Evolutionary conservation across 2,329 filamentous ascomycete species (phyloP).

Genomic region (Aspergillus jensenii): DNA sequence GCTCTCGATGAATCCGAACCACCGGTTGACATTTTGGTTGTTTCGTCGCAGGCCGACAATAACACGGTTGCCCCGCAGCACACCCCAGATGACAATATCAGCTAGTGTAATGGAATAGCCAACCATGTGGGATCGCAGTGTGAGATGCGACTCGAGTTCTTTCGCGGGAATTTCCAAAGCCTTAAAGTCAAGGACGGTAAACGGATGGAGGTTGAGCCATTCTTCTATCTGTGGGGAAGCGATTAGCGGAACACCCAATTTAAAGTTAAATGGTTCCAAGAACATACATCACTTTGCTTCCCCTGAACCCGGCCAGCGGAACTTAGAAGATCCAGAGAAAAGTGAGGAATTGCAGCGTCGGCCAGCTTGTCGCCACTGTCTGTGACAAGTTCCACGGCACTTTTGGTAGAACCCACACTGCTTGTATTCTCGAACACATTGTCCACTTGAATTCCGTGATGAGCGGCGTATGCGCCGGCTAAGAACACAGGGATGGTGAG

Average conservation of each 20-base stretch:
- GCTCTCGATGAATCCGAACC: constrained; percentile 79
- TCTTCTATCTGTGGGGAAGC: constrained; percentile 28
- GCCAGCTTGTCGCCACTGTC: background rate
- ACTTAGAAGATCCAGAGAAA: background rate
- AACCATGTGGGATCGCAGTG: constrained; percentile 79
- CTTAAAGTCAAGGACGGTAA: constrained; percentile 72
- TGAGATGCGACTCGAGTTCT: constrained; percentile 82
- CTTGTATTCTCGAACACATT: background rate
- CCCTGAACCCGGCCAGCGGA: background rate
- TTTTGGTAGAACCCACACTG: background rate
- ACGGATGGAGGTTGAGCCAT: constrained; percentile 54
- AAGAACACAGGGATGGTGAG: background rate
- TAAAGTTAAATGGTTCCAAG: background rate
- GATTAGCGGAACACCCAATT: background rate
- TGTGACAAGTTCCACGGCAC: background rate
- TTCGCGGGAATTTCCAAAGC: constrained; percentile 60
- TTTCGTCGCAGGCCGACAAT: constrained; percentile 76
- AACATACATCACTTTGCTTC: background rate
- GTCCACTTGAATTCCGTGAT: background rate
- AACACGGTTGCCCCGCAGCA: constrained; percentile 78
- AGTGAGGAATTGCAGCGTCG: background rate
- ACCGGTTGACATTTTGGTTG: constrained; percentile 68
- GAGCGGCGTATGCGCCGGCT: background rate
- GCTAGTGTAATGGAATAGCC: constrained; percentile 75
- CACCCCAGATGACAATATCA: constrained; percentile 80